phyloP scores from a whole-genome alignment of 306 rosid species.

The Vigna nakashimae region DNA sequence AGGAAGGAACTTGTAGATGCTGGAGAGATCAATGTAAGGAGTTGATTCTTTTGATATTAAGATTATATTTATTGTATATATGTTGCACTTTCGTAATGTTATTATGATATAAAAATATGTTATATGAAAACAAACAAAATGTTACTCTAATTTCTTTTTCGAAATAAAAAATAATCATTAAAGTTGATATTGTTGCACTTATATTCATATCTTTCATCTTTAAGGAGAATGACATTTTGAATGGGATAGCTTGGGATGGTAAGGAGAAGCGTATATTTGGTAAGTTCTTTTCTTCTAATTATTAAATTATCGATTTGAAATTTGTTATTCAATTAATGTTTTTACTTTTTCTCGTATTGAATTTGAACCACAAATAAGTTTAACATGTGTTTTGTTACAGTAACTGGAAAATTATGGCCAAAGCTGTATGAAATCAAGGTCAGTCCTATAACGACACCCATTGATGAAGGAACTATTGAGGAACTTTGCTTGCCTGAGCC shows the following conservation, averaged over 20 bases:
- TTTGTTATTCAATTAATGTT: not conserved
- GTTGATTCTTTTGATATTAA: constrained; percentile 34
- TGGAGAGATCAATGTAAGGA: constrained; percentile 66
- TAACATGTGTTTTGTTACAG: constrained; percentile 52
- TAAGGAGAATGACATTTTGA: constrained; percentile 73
- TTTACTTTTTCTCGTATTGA: too few species aligned
- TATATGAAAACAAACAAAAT: not conserved
- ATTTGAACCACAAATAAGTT: too few species aligned
- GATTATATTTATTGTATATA: constrained; percentile 1
- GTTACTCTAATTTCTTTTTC: not conserved
- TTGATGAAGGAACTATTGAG: constrained; percentile 52
- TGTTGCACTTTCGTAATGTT: not conserved
- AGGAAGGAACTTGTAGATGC: constrained; percentile 58
- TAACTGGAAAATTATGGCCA: constrained; percentile 96
- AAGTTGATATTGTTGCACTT: constrained; percentile 13
- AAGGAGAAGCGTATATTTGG: constrained; percentile 68
- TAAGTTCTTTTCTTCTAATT: constrained; percentile 45
- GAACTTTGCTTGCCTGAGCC: constrained; percentile 62
- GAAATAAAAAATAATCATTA: not conserved
- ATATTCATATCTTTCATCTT: constrained; percentile 26
- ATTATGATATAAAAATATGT: not conserved
- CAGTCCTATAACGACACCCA: constrained; percentile 47
- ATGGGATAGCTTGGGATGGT: constrained; percentile 96
- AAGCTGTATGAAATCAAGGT: constrained; percentile 78
- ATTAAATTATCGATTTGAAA: not conserved